phyloP scores from a whole-genome alignment of 1,284 basidiomycete genomes.

The Rhodotorula sp. region DNA sequence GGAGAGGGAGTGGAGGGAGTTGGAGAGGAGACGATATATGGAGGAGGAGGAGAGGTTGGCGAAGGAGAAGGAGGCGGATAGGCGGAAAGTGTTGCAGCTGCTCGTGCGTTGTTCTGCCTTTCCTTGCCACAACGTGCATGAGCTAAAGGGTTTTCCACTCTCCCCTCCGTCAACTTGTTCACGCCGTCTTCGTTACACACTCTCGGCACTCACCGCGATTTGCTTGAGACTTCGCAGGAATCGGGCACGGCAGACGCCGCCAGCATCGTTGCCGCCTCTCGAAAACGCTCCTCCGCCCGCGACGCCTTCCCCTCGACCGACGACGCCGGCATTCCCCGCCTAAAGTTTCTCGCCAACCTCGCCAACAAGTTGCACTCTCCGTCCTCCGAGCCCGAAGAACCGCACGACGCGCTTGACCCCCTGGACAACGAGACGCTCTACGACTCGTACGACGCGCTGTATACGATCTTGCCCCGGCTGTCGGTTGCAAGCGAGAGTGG shows the following conservation, averaged over 20 bases:
- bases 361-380: slow-evolving; percentile 1
- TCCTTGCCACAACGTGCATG: background rate
- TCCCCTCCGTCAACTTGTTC: background rate
- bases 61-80: slow-evolving; percentile 58
- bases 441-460: slow-evolving; percentile 16
- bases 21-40: slow-evolving; percentile 65
- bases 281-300: slow-evolving; percentile 53
- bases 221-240: slow-evolving; percentile 29
- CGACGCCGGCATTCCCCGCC: slow-evolving; percentile 13
- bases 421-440: slow-evolving; percentile 31
- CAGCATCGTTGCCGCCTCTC: slow-evolving; percentile 34
- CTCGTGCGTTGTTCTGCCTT: slow-evolving; percentile 23
- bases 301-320: slow-evolving; percentile 8
- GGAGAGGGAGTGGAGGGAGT: slow-evolving; percentile 58
- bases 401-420: slow-evolving; percentile 22
- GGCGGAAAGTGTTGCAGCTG: slow-evolving; percentile 31
- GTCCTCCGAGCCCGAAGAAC: background rate
- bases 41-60: slow-evolving; percentile 43
- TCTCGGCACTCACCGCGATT: background rate
- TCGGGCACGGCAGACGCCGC: slow-evolving; percentile 23
- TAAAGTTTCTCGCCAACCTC: slow-evolving; percentile 30
- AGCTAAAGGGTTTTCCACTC: background rate
- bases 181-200: background rate
- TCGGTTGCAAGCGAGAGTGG: background rate
- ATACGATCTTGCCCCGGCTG: slow-evolving; percentile 5